Conservation (phyloP, 768 basidiomycete genomes). For the Pleurotus platypus region DNA sequence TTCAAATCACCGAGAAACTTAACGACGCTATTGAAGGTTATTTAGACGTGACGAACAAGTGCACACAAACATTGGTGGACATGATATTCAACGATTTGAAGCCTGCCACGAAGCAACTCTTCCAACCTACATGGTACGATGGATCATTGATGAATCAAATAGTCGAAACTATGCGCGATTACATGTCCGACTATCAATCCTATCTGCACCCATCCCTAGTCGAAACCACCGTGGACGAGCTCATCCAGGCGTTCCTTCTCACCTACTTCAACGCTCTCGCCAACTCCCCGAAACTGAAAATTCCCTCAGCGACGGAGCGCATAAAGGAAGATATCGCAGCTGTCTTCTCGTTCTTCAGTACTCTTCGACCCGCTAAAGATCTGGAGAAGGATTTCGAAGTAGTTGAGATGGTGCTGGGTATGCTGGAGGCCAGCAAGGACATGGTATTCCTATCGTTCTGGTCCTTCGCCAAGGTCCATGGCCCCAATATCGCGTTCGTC, state of each 20-base stretch:
- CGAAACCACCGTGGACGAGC: slow-evolving; percentile 88
- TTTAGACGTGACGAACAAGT: slow-evolving; percentile 96
- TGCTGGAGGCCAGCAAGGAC: slow-evolving; percentile 84
- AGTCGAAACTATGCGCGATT: slow-evolving; percentile 93
- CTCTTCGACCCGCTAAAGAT: slow-evolving; percentile 73
- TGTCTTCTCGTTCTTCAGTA: slow-evolving; percentile 77
- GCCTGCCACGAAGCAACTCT: slow-evolving; percentile 79
- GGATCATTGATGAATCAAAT: slow-evolving; percentile 77
- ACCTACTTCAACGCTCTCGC: slow-evolving; percentile 86
- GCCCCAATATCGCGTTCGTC: slow-evolving; percentile 88
- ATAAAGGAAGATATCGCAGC: slow-evolving; percentile 80
- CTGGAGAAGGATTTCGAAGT: slow-evolving; percentile 84
- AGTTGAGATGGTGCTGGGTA: slow-evolving; percentile 74
- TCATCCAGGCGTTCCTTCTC: slow-evolving; percentile 87
- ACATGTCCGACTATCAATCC: slow-evolving; percentile 91
- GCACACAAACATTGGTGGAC: slow-evolving; percentile 90
- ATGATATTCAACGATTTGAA: slow-evolving; percentile 94
- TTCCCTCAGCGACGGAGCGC: slow-evolving; percentile 80
- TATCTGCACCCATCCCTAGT: slow-evolving; percentile 89
- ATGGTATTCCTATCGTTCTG: slow-evolving; percentile 92
- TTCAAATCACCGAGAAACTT: slow-evolving; percentile 76
- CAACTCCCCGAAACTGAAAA: slow-evolving; percentile 78
- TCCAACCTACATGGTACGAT: slow-evolving; percentile 88
- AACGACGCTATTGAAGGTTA: slow-evolving; percentile 99
- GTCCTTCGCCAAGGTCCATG: slow-evolving; percentile 90